phyloP scores from a whole-genome alignment of 768 basidiomycete genomes.

The Mycena capillaripes region DNA sequence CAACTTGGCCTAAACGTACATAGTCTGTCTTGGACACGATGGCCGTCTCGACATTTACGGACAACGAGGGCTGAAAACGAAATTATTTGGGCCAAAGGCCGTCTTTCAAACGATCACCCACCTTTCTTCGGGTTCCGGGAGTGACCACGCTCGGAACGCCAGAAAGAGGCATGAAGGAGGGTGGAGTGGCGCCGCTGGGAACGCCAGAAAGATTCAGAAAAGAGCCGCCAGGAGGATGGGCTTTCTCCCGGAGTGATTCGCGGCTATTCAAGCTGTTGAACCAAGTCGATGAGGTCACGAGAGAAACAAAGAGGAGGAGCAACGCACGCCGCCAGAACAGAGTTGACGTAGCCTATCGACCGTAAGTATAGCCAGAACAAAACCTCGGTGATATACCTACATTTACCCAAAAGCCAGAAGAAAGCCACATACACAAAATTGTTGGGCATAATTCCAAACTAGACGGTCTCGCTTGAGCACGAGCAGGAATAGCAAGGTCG shows the following conservation, averaged over 20 bases:
- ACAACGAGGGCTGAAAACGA: slow-evolving; percentile 15
- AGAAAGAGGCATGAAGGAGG: slow-evolving; percentile 53
- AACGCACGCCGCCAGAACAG: slow-evolving; percentile 63
- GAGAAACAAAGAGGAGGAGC: slow-evolving; percentile 1
- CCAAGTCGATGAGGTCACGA: slow-evolving; percentile 3
- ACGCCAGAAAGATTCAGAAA: slow-evolving; percentile 51
- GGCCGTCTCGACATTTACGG: slow-evolving; percentile 52
- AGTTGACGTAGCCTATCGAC: slow-evolving; percentile 63
- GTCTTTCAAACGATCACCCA: not conserved
- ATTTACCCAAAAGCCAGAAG: slow-evolving; percentile 67
- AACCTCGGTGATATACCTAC: slow-evolving; percentile 44
- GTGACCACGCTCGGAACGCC: not conserved
- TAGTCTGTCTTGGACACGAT: slow-evolving; percentile 51
- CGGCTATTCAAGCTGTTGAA: slow-evolving; percentile 60
- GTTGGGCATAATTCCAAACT: slow-evolving; percentile 63
- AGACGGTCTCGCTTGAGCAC: not conserved
- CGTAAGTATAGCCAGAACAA: not conserved
- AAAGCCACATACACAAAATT: slow-evolving; percentile 64
- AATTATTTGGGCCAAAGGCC: not conserved
- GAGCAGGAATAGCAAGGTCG: not conserved
- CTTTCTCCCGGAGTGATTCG: slow-evolving; percentile 59
- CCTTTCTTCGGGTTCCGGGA: slow-evolving; percentile 3
- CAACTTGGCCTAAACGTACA: slow-evolving; percentile 32
- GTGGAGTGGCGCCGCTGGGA: not conserved
- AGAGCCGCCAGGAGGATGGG: slow-evolving; percentile 46